Conservation (phyloP, 441 rosid genomes). For the Gossypium gossypioides region DNA sequence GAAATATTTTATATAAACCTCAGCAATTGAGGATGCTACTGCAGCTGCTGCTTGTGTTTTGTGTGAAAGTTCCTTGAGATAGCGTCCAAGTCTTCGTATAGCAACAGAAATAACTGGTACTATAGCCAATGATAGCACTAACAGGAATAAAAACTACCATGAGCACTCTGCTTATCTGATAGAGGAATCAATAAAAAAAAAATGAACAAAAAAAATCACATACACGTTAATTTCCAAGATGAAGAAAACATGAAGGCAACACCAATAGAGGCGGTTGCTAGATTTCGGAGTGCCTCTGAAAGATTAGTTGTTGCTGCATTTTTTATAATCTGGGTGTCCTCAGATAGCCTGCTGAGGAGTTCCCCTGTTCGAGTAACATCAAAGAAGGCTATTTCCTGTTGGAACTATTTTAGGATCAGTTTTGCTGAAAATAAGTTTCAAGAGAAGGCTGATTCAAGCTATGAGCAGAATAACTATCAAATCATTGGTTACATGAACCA, state of each 20-base stretch:
- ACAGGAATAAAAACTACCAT: slow-evolving; percentile 8
- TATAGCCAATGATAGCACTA: slow-evolving; percentile 75
- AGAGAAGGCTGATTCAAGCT: neutral
- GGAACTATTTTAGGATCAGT: slow-evolving; percentile 15
- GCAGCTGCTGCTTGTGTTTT: slow-evolving; percentile 94
- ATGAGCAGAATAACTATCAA: neutral
- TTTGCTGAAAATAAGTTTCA: neutral
- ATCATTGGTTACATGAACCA: neutral
- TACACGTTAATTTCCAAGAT: slow-evolving; percentile 90
- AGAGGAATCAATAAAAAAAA: neutral
- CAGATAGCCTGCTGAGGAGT: slow-evolving; percentile 81
- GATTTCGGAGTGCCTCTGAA: slow-evolving; percentile 76
- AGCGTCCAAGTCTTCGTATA: slow-evolving; percentile 64
- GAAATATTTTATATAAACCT: slow-evolving; percentile 34
- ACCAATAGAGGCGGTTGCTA: slow-evolving; percentile 72
- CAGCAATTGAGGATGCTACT: slow-evolving; percentile 81
- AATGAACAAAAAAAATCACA: neutral
- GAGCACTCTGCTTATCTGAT: neutral
- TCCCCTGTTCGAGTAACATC: slow-evolving; percentile 68
- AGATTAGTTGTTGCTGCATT: slow-evolving; percentile 96
- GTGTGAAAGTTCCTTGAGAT: slow-evolving; percentile 81
- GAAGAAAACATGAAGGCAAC: slow-evolving; percentile 81
- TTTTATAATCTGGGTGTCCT: slow-evolving; percentile 89
- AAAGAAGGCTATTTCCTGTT: slow-evolving; percentile 84
- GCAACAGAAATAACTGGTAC: slow-evolving; percentile 73